Percentiles rank a stretch among this genome's conserved stretches.
Conservation (phyloP, 176 grass and related monocot genomes). For the Elaeis guineensis region DNA sequence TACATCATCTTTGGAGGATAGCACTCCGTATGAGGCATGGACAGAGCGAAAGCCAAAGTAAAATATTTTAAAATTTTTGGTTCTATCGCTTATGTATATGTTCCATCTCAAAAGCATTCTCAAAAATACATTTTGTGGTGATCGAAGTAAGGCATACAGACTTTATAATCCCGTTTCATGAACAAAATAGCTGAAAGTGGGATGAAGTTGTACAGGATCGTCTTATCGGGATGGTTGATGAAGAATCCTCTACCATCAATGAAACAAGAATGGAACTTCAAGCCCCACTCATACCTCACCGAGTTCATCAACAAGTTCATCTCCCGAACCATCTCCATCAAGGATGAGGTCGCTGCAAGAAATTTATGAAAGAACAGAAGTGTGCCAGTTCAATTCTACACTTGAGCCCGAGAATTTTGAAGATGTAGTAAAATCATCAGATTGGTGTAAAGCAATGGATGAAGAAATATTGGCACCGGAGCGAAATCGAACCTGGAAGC, state of each 20-base stretch:
- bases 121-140: no score
- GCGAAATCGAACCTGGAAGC: no score
- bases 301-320: not conserved
- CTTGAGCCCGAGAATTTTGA: not conserved
- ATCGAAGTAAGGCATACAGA: not conserved
- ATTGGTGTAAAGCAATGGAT: not conserved
- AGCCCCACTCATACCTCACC: not conserved
- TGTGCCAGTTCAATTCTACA: not conserved
- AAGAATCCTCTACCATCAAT: not conserved
- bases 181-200: not conserved
- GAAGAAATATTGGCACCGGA: not conserved
- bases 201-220: not conserved
- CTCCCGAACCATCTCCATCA: not conserved
- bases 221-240: not conserved
- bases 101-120: no score
- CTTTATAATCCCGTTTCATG: not conserved
- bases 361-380: not conserved
- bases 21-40: no score
- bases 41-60: no score
- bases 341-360: not conserved
- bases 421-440: not conserved
- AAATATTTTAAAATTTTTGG: no score
- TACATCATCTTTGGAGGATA: no score
- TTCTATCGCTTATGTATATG: no score
- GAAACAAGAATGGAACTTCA: no score